Base-by-base conservation (phyloP, 2,329 filamentous ascomycete species). In the Colletotrichum salicis region DNA sequence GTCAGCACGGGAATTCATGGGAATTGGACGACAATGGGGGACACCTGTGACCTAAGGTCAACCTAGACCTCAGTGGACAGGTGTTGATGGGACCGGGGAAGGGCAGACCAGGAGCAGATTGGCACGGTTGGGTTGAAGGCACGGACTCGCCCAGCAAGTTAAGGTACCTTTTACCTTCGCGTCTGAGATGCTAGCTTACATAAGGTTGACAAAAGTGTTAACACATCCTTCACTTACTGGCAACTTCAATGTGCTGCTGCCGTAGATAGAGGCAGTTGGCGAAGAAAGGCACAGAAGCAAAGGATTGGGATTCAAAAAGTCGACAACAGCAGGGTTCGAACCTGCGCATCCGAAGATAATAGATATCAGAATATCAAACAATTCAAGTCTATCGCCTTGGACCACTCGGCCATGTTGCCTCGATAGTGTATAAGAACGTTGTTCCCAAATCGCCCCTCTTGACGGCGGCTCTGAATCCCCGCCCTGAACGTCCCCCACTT, bases 291-390 rank as follows among this genome's bases (percentile, higher is more conserved):
- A 19, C 6, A 41, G 13, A 41, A 19, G 19, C 8, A 7, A 19
- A 4, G n/a, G 19, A 8, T 55, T 11, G 3, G 27, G 24, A 11
- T 29, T 29, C 27, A 58, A 31, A 19, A 58, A 15, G 4, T 12
- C 67, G 67, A 70, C 67, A 70, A 64, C 67, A 70, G 67, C 67
- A 66, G 67, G 67, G 67, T 70, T 70, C 67, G 67, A 70, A 70
- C 67, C 67, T 70, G 62, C 67, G 67, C 67, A 54, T 33, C 67
- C 67, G 67, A 70, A 70, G 67, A 41, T 54, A 70, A 27, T 33
- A 70, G 67, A 70, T 70, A 4, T 1, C 3, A 4, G 41, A 66
- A 41, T 5, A 2, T 5, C 0, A 1, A 19, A 5, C 0, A 10
- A 66, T 70, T 70, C 67, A 70, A 70, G 67, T 70, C 67, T 70